These are phyloP conservation scores for Fusarium xylarioides DNA, from an alignment of 2,329 filamentous ascomycete genomes.

Conservation along the genomic window DNA sequence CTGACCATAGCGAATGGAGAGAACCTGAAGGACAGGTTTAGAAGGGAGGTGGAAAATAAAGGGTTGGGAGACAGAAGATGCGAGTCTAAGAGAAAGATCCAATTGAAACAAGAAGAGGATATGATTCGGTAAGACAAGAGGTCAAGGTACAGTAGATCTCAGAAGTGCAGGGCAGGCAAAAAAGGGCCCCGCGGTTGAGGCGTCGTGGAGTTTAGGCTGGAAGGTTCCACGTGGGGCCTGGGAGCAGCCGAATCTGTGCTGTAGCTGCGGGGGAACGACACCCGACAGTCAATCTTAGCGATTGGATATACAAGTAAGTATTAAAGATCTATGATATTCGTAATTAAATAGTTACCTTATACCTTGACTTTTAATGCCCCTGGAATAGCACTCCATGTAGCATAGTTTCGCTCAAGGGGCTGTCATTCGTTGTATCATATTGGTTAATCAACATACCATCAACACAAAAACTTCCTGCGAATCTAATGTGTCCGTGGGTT, in stretches of 20 bases:
- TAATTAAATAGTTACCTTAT: no score
- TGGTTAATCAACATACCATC: not conserved
- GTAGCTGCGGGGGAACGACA: constrained; percentile 25
- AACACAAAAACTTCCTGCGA: not conserved
- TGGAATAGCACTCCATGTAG: not conserved
- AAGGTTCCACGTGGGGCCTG: constrained; percentile 45
- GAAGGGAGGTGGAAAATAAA: not conserved
- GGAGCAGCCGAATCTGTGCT: not conserved
- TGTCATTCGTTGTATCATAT: not conserved
- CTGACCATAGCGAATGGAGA: constrained; percentile 23
- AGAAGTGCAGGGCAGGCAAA: constrained; percentile 15
- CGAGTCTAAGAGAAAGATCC: constrained; percentile 1
- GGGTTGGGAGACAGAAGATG: not conserved
- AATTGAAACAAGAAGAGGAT: not conserved
- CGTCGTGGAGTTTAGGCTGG: constrained; percentile 40
- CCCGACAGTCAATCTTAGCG: not conserved
- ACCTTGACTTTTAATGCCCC: not conserved
- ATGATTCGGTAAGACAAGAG: constrained; percentile 5
- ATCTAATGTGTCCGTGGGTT: not conserved
- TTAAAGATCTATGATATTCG: not conserved
- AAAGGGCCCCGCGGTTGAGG: constrained; percentile 35
- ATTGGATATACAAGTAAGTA: not conserved
- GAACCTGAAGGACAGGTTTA: constrained; percentile 13
- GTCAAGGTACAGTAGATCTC: constrained; percentile 6
- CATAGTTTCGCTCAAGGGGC: not conserved